phyloP scores from a whole-genome alignment of 257 asterid genomes.

The Lavandula angustifolia region DNA sequence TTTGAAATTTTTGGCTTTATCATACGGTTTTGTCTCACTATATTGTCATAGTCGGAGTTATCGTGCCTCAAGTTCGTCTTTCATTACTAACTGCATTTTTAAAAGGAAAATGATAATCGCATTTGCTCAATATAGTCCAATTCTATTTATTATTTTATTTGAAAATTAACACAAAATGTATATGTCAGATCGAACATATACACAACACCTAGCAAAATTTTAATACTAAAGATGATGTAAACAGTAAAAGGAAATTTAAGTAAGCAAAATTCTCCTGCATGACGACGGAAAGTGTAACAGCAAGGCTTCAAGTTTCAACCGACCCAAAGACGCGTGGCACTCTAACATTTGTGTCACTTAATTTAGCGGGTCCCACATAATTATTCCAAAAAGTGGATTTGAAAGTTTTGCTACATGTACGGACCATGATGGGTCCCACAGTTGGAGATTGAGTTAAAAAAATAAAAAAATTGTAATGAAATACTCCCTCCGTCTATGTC shows the following conservation, averaged over 20 bases:
- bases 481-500: too few species aligned
- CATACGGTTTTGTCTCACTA: constrained; percentile 27
- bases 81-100: not conserved
- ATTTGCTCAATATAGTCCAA: too few species aligned
- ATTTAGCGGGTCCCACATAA: constrained; percentile 20
- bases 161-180: too few species aligned
- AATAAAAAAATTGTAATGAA: too few species aligned
- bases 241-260: not conserved
- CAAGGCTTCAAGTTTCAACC: too few species aligned
- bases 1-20: constrained; percentile 27
- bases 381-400: constrained; percentile 40
- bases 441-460: not conserved
- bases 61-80: constrained; percentile 12
- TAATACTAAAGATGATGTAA: not conserved
- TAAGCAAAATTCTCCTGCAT: constrained; percentile 27
- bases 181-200: too few species aligned
- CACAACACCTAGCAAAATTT: too few species aligned
- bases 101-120: not conserved
- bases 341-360: constrained; percentile 6
- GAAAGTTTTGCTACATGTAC: constrained; percentile 11
- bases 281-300: not conserved
- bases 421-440: constrained; percentile 19
- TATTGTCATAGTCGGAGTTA: not conserved
- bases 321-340: constrained; percentile 31
- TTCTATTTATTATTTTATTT: too few species aligned